phyloP scores from a whole-genome alignment of 495 filamentous ascomycete species.

The Apodospora peruviana region DNA sequence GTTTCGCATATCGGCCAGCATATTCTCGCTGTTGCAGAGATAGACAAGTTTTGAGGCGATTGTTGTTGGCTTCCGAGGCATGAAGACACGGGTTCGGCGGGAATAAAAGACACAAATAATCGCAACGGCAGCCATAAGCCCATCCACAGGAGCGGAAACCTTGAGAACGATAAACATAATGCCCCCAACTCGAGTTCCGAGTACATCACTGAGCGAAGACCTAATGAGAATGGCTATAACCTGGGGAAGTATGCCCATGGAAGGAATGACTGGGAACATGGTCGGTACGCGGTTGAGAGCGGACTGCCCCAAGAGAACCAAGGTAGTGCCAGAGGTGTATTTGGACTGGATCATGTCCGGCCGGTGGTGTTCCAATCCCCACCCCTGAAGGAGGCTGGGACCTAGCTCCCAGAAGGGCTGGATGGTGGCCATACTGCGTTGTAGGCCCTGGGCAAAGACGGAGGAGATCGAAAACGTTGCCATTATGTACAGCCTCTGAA shows the following conservation, averaged over 20 bases:
- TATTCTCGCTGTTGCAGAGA: neutral
- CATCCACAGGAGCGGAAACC: neutral
- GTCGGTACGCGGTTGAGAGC: neutral
- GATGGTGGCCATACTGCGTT: neutral
- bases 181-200: neutral
- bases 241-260: neutral
- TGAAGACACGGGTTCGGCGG: neutral
- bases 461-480: too few species aligned
- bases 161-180: neutral
- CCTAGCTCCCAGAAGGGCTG: neutral
- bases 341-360: neutral
- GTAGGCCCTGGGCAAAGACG: neutral
- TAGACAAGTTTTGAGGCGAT: neutral
- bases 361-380: neutral
- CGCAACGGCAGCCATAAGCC: too few species aligned
- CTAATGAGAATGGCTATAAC: neutral
- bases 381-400: neutral
- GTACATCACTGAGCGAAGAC: neutral
- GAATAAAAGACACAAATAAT: neutral
- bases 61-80: neutral
- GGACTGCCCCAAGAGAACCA: neutral
- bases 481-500: too few species aligned
- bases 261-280: neutral
- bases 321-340: neutral
- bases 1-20: neutral